Base-by-base conservation (phyloP, 495 filamentous ascomycete genomes). In the Talaromyces ruber region DNA sequence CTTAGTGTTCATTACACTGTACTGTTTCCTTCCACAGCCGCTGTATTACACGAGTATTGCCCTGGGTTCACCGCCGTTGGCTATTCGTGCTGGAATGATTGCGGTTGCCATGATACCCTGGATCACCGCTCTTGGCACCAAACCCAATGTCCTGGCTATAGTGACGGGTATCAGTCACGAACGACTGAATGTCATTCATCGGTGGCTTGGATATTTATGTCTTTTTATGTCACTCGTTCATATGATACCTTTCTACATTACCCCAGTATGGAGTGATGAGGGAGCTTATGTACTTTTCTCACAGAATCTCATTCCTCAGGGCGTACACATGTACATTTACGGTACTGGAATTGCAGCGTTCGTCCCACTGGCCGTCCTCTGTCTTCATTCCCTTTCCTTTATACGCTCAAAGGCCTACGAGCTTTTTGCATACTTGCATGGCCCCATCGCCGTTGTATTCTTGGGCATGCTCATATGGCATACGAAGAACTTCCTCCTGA, bases 381-480 rank as follows among this genome's bases (percentile, higher is more conserved):
- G 90, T 67, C 68, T 96, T 50, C 91, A 88, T 60, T 96, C 93
- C 4, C 79, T 96, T 2, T 88, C 90, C 5, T 78, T 91, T 47
- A 53, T 88, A 1, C 81, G 87, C 28, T 69, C 74, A 28, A 72
- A 75, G 73, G 79, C 83, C 72, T 97, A 97, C 70, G 93, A 98
- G 70, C 71, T 91, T 2, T 98, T 97, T 67, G 82, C 93, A 16
- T 73, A 85, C 30, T 72, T 93, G 16, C 93, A 98, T 68, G 86
- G 92, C 1, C 89, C 93, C 0, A 85, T 91, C 11, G 87, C 92
- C 2, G 82, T 92, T 56, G 79, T 90, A 37, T 96, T 91, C 68
- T 71, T 97, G 32, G 92, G 79, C 9, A 82, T 96, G 76, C 82
- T 98, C 16, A 96, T 98, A 74, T 98, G 93, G 93, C 93, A 98